Evolutionary conservation across 179 eudicot genomes (phyloP).

Genomic region (Nepenthes alata): DNA sequence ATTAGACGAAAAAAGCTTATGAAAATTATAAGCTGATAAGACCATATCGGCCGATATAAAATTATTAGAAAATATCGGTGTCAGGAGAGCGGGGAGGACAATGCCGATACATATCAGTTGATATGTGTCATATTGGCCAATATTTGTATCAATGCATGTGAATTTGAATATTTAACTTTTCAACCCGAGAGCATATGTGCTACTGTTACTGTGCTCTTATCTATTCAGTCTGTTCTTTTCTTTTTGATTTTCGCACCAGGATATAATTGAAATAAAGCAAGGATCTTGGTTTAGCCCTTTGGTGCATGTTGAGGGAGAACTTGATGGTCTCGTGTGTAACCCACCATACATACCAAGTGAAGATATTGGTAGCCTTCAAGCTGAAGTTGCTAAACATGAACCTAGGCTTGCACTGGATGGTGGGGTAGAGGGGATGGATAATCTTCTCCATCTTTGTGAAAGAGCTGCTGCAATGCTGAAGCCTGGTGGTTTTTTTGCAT

Average conservation of each 20-base stretch:
- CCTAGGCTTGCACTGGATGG: slow-evolving; percentile 88
- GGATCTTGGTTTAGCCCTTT: slow-evolving; percentile 92
- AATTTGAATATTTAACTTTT: too few species aligned
- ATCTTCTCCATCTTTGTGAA: slow-evolving; percentile 53
- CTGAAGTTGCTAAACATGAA: slow-evolving; percentile 83
- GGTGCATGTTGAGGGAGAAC: slow-evolving; percentile 45
- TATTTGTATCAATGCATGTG: too few species aligned
- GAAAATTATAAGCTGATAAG: too few species aligned
- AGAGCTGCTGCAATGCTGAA: slow-evolving; percentile 55
- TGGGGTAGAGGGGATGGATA: slow-evolving; percentile 60
- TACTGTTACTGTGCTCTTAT: too few species aligned
- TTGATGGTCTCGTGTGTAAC: slow-evolving; percentile 78
- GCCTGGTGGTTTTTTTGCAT: slow-evolving; percentile 74
- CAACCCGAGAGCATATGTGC: too few species aligned
- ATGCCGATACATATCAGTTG: too few species aligned
- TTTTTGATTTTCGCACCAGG: slow-evolving; percentile 25
- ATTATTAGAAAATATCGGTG: too few species aligned
- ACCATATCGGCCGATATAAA: too few species aligned
- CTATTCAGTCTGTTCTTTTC: background rate
- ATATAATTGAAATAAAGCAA: slow-evolving; percentile 36
- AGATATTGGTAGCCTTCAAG: slow-evolving; percentile 63
- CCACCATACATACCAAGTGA: slow-evolving; percentile 91
- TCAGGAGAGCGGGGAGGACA: too few species aligned
- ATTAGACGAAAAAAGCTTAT: too few species aligned
- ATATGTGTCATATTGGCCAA: too few species aligned